Conservation (phyloP, 257 asterid genomes). For the Solanum chmielewskii region DNA sequence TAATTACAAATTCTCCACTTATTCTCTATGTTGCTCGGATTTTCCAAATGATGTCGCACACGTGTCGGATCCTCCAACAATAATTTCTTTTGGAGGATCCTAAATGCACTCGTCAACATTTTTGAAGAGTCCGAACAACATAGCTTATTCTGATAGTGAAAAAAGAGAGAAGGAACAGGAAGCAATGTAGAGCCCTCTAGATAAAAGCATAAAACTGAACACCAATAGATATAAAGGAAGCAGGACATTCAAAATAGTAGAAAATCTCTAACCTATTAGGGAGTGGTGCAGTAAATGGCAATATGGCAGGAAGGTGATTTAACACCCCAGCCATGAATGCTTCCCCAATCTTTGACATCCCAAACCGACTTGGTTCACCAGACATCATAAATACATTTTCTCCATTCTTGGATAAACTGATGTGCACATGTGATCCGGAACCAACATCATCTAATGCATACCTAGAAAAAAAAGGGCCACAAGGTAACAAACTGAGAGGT, state of each 20-base stretch:
- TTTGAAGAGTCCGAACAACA: not conserved
- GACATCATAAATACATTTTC: constrained; percentile 59
- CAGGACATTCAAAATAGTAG: not conserved
- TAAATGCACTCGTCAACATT: not conserved
- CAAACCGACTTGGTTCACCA: constrained; percentile 41
- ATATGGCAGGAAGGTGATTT: constrained; percentile 79
- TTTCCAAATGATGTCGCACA: not conserved
- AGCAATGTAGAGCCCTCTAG: not conserved
- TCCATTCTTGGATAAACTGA: constrained; percentile 70
- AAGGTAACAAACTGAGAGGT: not conserved
- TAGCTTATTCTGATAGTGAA: not conserved
- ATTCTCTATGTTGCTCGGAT: not conserved
- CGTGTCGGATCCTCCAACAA: not conserved
- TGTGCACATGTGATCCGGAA: constrained; percentile 91
- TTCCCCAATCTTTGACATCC: constrained; percentile 73
- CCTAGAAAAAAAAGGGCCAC: constrained; percentile 21
- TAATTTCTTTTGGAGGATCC: not conserved
- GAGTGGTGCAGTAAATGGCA: constrained; percentile 85
- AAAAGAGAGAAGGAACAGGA: not conserved
- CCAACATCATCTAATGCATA: constrained; percentile 66
- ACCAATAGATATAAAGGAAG: not conserved
- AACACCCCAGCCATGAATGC: constrained; percentile 96
- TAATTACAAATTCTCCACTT: not conserved
- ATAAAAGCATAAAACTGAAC: not conserved
- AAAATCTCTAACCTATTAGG: constrained; percentile 56